These are phyloP conservation scores for Plantago ovata DNA, from an alignment of 257 asterid species.

Conservation along the genomic window DNA sequence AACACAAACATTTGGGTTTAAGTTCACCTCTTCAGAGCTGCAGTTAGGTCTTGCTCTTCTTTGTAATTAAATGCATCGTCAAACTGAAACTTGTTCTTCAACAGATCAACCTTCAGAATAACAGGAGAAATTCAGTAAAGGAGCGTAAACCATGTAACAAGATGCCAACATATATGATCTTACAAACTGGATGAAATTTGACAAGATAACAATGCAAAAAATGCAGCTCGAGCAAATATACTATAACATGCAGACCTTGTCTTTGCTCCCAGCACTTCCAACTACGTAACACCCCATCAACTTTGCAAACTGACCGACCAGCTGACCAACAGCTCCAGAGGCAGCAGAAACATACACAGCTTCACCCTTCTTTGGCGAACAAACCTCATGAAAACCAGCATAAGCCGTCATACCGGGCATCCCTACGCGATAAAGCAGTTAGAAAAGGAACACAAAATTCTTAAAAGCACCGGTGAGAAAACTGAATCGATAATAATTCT, in stretches of 20 bases:
- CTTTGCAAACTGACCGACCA: slow-evolving; percentile 13
- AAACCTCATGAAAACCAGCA: slow-evolving; percentile 9
- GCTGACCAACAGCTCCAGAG: slow-evolving; percentile 12
- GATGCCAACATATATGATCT: neutral
- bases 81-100: slow-evolving; percentile 1
- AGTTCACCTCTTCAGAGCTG: neutral
- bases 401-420: slow-evolving; percentile 12
- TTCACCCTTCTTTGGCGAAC: slow-evolving; percentile 4
- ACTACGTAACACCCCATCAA: slow-evolving; percentile 17
- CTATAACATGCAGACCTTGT: neutral
- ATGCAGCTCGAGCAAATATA: neutral
- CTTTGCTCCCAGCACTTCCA: slow-evolving; percentile 17
- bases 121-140: neutral
- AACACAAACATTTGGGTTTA: neutral
- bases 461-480: too few relatives aligned
- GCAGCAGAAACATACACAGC: slow-evolving; percentile 8
- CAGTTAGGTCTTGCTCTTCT: slow-evolving; percentile 3
- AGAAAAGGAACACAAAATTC: neutral
- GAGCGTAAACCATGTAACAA: neutral
- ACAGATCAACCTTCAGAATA: slow-evolving; percentile 6
- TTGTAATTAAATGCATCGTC: slow-evolving; percentile 10
- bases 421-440: neutral
- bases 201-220: neutral
- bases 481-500: too few relatives aligned
- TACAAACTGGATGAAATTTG: neutral